phyloP scores from a whole-genome alignment of 202 grass and related monocot species.

The Musa balbisiana region DNA sequence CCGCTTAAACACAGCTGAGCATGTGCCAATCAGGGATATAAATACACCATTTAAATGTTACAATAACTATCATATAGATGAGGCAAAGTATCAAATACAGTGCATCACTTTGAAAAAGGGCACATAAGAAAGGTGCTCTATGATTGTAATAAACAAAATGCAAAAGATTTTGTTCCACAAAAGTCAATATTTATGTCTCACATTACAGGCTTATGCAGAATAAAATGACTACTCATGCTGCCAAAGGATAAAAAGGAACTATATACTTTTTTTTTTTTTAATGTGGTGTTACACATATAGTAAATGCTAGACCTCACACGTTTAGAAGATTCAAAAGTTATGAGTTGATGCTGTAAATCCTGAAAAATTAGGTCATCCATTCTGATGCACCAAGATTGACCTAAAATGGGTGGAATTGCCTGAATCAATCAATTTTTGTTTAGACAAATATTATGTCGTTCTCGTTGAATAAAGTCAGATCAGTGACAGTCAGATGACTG shows the following conservation, averaged over 20 bases:
- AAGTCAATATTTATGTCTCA: not conserved
- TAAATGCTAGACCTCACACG: too few relatives aligned
- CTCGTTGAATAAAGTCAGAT: not conserved
- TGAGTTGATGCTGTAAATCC: not conserved
- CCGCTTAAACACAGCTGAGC: slow-evolving; percentile 93
- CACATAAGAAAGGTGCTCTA: not conserved
- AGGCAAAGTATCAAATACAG: not conserved
- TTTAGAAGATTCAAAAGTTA: not conserved
- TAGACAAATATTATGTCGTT: too few relatives aligned
- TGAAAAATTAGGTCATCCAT: not conserved
- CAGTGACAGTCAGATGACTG: not conserved
- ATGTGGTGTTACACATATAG: too few relatives aligned
- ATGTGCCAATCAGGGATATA: slow-evolving; percentile 3
- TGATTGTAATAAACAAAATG: not conserved
- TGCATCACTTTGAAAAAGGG: not conserved
- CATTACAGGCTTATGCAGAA: not conserved
- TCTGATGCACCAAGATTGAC: not conserved
- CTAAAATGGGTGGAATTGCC: too few relatives aligned
- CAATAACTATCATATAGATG: not conserved
- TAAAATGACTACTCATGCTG: not conserved
- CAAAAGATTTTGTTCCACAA: not conserved
- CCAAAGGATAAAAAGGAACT: not conserved
- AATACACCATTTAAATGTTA: slow-evolving; percentile 21
- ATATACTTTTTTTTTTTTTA: too few relatives aligned
- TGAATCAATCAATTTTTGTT: too few relatives aligned